These are phyloP conservation scores for Phytophthora cactorum DNA, from an alignment of 352 stramenopile species.

Conservation along the genomic window DNA sequence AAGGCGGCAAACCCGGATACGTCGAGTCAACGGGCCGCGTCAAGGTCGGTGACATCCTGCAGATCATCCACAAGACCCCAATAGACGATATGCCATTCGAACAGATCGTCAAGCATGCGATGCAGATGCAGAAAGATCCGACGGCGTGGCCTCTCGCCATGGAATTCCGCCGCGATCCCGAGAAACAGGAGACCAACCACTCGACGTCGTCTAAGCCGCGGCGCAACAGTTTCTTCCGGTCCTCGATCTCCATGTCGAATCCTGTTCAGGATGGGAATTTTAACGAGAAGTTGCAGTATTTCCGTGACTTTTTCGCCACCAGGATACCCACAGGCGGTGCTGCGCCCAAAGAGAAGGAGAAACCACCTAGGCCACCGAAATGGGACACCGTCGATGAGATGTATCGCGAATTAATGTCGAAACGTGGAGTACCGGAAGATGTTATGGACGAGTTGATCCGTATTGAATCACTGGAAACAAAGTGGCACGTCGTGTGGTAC, in stretches of 20 bases:
- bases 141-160: slow-evolving; percentile 74
- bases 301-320: slow-evolving; percentile 85
- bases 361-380: slow-evolving; percentile 59
- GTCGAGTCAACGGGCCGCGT: slow-evolving; percentile 81
- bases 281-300: slow-evolving; percentile 89
- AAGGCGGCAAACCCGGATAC: slow-evolving; percentile 57
- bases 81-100: slow-evolving; percentile 89
- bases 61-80: slow-evolving; percentile 78
- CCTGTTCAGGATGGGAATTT: slow-evolving; percentile 78
- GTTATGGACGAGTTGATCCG: slow-evolving; percentile 87
- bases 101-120: slow-evolving; percentile 80
- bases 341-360: slow-evolving; percentile 73
- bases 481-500: slow-evolving; percentile 88
- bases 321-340: slow-evolving; percentile 76
- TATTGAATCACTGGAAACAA: slow-evolving; percentile 85
- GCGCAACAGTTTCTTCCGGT: slow-evolving; percentile 80
- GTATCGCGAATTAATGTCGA: slow-evolving; percentile 81
- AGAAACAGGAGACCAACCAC: slow-evolving; percentile 37
- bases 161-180: slow-evolving; percentile 76
- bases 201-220: slow-evolving; percentile 43
- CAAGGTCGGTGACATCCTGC: slow-evolving; percentile 77
- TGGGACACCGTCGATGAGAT: slow-evolving; percentile 86
- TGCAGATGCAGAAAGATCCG: slow-evolving; percentile 73
- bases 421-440: slow-evolving; percentile 82
- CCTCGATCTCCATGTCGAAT: slow-evolving; percentile 67